Evolutionary conservation across 2,329 filamentous ascomycete genomes (phyloP).

Genomic region (Aspergillus tanneri): DNA sequence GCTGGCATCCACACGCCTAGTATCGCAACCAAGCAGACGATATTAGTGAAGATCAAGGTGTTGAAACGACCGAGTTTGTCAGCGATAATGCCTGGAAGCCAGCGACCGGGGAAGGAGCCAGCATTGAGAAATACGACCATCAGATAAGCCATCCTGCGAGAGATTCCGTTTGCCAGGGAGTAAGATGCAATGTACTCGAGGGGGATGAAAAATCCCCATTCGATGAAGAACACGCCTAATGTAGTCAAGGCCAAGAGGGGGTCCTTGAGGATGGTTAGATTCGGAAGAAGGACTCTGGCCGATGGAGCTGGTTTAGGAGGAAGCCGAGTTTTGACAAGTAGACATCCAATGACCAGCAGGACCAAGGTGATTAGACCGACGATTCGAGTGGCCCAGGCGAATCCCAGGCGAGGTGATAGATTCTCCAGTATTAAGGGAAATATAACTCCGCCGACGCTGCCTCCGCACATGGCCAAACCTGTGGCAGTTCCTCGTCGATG

Average conservation of each 20-base stretch:
- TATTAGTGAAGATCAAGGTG: conserved; percentile 27
- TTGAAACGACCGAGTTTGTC: conserved; percentile 29
- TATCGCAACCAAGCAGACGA: conserved; percentile 26
- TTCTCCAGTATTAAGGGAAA: conserved; percentile 33
- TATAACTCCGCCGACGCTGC: conserved; percentile 33
- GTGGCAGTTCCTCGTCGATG: conserved; percentile 32
- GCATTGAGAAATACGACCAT: conserved; percentile 27
- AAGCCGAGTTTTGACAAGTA: conserved; percentile 16
- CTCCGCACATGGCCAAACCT: conserved; percentile 35
- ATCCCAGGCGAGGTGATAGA: conserved; percentile 31
- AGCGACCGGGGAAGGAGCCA: conserved; percentile 24
- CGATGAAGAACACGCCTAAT: conserved; percentile 23
- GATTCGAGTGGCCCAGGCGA: conserved; percentile 38
- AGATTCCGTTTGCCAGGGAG: conserved; percentile 14
- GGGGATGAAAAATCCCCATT: conserved; percentile 27
- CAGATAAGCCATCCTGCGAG: conserved; percentile 21
- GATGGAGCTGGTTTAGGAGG: conserved; percentile 12
- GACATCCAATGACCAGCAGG: conserved; percentile 28
- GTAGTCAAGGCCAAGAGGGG: conserved; percentile 18
- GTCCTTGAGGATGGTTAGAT: conserved; percentile 21
- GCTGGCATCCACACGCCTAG: conserved; percentile 32
- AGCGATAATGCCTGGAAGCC: conserved; percentile 22
- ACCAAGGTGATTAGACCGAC: conserved; percentile 36
- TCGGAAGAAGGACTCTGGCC: conserved; percentile 18
- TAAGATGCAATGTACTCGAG: conserved; percentile 27